phyloP scores from a whole-genome alignment of 1,284 basidiomycete genomes.

The Sanghuangporus baumii region DNA sequence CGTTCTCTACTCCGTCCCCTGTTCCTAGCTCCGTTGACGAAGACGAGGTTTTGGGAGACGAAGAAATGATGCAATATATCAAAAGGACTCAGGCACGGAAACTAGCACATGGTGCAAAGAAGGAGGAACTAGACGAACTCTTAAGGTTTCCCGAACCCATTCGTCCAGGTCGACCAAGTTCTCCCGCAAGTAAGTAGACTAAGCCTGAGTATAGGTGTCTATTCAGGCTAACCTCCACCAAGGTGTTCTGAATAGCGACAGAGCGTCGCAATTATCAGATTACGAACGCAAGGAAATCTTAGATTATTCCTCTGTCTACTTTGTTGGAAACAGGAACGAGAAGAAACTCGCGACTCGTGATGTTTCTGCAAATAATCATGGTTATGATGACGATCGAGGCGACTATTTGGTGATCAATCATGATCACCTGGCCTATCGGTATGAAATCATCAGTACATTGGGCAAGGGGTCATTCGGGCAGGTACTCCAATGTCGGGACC shows the following conservation, averaged over 20 bases:
- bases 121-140: slow-evolving; percentile 85
- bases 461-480: slow-evolving; percentile 99
- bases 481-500: slow-evolving; percentile 93
- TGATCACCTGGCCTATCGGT: slow-evolving; percentile 95
- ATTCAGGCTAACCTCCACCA: slow-evolving; percentile 17
- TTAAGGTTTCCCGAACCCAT: slow-evolving; percentile 91
- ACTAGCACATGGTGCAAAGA: slow-evolving; percentile 75
- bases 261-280: slow-evolving; percentile 65
- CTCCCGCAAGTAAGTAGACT: slow-evolving; percentile 61
- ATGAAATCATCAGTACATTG: slow-evolving; percentile 88
- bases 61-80: slow-evolving; percentile 96
- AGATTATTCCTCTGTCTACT: slow-evolving; percentile 85
- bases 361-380: slow-evolving; percentile 81
- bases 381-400: slow-evolving; percentile 97
- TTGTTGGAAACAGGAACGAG: slow-evolving; percentile 70
- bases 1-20: slow-evolving; percentile 77
- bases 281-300: slow-evolving; percentile 92
- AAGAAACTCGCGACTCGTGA: slow-evolving; percentile 78
- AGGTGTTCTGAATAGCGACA: slow-evolving; percentile 60
- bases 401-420: slow-evolving; percentile 90
- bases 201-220: slow-evolving; percentile 15
- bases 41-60: slow-evolving; percentile 88
- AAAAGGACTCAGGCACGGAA: slow-evolving; percentile 86
- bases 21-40: slow-evolving; percentile 74
- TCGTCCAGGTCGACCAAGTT: slow-evolving; percentile 60